Evolutionary conservation across 176 grass and related monocot species (phyloP).

Genomic region (Aegilops umbellulata): DNA sequence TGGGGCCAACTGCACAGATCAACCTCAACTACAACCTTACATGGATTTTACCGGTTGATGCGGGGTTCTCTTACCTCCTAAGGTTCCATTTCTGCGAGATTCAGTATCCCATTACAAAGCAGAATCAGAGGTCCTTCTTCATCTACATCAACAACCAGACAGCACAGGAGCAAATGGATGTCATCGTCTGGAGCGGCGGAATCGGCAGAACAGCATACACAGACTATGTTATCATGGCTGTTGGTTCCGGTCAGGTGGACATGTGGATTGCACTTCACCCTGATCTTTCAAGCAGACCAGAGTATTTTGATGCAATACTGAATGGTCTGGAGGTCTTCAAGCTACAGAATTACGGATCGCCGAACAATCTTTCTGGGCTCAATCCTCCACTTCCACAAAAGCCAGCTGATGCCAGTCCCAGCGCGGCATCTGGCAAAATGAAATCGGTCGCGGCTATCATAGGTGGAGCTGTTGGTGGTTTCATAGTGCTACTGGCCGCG

Average conservation of each 20-base stretch:
- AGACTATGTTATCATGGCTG: constrained; percentile 34
- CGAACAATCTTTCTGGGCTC: constrained; percentile 50
- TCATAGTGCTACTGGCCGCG: neutral
- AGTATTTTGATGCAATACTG: constrained; percentile 73
- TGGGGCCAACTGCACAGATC: constrained; percentile 51
- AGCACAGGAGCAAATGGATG: constrained; percentile 42
- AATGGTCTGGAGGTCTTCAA: constrained; percentile 89
- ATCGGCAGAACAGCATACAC: constrained; percentile 40
- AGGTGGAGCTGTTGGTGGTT: constrained; percentile 40
- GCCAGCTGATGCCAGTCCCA: neutral
- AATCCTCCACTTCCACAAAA: constrained; percentile 28
- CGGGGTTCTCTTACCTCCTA: constrained; percentile 53
- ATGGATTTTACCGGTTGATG: constrained; percentile 66
- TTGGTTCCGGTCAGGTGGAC: constrained; percentile 36
- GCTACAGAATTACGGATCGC: neutral
- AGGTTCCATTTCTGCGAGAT: constrained; percentile 91
- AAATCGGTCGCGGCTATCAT: neutral
- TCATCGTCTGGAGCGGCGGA: constrained; percentile 41
- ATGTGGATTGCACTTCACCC: constrained; percentile 82
- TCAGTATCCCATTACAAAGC: constrained; percentile 52
- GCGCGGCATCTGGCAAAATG: neutral
- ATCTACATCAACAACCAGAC: constrained; percentile 83
- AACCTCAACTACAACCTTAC: constrained; percentile 88
- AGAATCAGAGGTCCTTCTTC: constrained; percentile 61
- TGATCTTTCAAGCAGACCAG: constrained; percentile 23